Evolutionary conservation across 306 rosid genomes (phyloP), one percentile per base, ranked within the genome.

Genomic region (Mucuna pruriens): DNA sequence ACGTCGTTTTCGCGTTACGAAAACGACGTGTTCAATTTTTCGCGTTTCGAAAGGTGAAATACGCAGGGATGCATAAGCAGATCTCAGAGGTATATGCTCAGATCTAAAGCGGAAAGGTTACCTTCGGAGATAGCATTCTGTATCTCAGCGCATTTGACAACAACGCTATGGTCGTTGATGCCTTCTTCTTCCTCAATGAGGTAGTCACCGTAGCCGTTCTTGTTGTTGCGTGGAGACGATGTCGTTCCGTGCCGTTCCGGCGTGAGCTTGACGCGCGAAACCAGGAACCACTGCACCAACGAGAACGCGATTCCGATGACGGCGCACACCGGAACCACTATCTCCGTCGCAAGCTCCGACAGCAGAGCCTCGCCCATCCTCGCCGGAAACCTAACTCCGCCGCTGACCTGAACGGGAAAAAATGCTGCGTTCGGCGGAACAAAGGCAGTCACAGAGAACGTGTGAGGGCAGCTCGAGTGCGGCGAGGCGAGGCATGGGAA

Each of bases 101-200:
- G 51, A 40, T 78, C 69, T 80, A 68, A 42, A 74, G 49, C 9
- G 2, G 3, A 23, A 42, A 52, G 3, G 52, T 80, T 81, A 92
- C 97, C 97, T 87, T 92, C 97, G 31, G 97, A 90, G 46, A 92
- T 90, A 6, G 97, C 97, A 42, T 3, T 88, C 86, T 92, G 97
- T 60, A 92, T 92, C 8, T 92, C 97, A 6, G 97, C 97, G 54
- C 97, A 92, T 83, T 90, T 92, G 4, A 40, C 74, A 63, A 92
- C 90, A 52, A 92, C 94, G 77, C 83, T 85, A 31, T 90, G 90
- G 87, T 92, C 97, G 79, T 87, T 84, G 80, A 92, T 69, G 31
- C 94, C 97, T 52, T 92, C 97, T 36, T 92, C 97, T 65, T 92
- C 97, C 61, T 92, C 94, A 16, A 92, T 90, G 54, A 90, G 84